Evolutionary conservation across 2,329 filamentous ascomycete species (phyloP).

Genomic region (Aspergillus hortae): DNA sequence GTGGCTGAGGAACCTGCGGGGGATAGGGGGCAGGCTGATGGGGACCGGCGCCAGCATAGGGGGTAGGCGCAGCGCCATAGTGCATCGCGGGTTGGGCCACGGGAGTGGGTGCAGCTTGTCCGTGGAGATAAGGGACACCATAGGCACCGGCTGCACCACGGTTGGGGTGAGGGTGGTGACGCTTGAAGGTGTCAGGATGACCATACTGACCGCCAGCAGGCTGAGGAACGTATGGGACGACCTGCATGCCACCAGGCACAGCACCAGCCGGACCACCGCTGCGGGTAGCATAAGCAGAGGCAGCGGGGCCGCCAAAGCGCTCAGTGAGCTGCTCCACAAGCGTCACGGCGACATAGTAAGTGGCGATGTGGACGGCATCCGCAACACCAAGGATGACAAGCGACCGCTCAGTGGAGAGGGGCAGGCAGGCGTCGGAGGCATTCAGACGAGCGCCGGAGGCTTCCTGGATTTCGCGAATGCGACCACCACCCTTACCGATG

Average conservation of each 20-base stretch:
- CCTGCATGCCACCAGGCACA: constrained; percentile 96
- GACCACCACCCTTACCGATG: constrained; percentile 92
- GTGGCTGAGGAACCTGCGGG: constrained; percentile 57
- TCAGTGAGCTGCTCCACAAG: constrained; percentile 95
- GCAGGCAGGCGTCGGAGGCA: constrained; percentile 90
- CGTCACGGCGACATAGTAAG: constrained; percentile 98
- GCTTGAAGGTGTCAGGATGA: constrained; percentile 77
- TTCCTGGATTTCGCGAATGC: constrained; percentile 98
- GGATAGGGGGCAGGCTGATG: constrained; percentile 70
- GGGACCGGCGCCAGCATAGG: constrained; percentile 75
- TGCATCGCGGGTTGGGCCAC: constrained; percentile 66
- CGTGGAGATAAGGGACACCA: constrained; percentile 68
- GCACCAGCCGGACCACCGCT: constrained; percentile 90
- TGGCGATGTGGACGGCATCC: constrained; percentile 97
- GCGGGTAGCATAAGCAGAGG: constrained; percentile 95
- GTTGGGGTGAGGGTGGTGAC: constrained; percentile 69
- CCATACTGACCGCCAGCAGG: constrained; percentile 90
- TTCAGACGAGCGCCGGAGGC: constrained; percentile 94
- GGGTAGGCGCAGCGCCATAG: constrained; percentile 72
- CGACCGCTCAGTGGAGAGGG: constrained; percentile 94
- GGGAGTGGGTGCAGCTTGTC: constrained; percentile 54
- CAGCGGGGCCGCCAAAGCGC: constrained; percentile 89
- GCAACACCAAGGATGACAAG: constrained; percentile 96
- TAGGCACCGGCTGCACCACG: constrained; percentile 74
- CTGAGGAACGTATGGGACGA: constrained; percentile 95